These are phyloP conservation scores for Ceratocystis lukuohia DNA, from an alignment of 2,329 filamentous ascomycete genomes.

Conservation along the genomic window DNA sequence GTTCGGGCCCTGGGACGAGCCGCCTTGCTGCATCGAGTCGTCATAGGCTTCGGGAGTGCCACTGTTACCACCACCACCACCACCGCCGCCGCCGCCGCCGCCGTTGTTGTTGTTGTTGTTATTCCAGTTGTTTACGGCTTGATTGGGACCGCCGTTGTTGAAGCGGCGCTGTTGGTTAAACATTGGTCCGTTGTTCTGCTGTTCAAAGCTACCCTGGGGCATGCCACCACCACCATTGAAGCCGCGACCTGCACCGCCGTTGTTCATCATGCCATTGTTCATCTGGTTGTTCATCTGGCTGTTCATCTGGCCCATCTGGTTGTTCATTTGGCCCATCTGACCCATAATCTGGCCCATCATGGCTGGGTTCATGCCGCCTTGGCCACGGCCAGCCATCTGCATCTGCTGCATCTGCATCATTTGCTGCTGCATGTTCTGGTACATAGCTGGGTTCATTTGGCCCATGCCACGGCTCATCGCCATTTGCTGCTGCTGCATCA, in stretches of 20 bases:
- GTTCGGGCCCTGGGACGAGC: constrained; percentile 36
- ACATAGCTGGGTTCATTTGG: constrained; percentile 42
- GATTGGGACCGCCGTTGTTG: constrained; percentile 23
- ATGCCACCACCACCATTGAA: constrained; percentile 25
- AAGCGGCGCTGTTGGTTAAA: constrained; percentile 19
- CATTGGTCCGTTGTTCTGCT: constrained; percentile 12
- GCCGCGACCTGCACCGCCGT: constrained; percentile 31
- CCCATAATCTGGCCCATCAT: constrained; percentile 45
- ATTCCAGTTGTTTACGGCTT: constrained; percentile 6
- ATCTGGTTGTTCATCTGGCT: constrained; percentile 28
- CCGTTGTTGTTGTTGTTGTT: constrained; percentile 22
- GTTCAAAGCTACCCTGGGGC: constrained; percentile 17
- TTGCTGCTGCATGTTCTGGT: constrained; percentile 62
- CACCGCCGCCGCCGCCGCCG: neutral
- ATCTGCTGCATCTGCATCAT: constrained; percentile 68
- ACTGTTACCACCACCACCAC: constrained; percentile 24
- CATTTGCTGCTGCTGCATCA: constrained; percentile 80
- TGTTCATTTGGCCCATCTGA: constrained; percentile 24
- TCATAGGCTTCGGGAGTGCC: constrained; percentile 22
- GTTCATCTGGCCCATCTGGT: constrained; percentile 24
- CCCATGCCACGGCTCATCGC: constrained; percentile 57
- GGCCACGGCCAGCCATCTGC: constrained; percentile 41
- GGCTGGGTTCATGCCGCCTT: constrained; percentile 21
- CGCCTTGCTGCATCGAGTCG: constrained; percentile 23
- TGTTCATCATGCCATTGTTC: constrained; percentile 21